Conservation (phyloP, 805 yeast genomes). For the Candida oleophila region DNA sequence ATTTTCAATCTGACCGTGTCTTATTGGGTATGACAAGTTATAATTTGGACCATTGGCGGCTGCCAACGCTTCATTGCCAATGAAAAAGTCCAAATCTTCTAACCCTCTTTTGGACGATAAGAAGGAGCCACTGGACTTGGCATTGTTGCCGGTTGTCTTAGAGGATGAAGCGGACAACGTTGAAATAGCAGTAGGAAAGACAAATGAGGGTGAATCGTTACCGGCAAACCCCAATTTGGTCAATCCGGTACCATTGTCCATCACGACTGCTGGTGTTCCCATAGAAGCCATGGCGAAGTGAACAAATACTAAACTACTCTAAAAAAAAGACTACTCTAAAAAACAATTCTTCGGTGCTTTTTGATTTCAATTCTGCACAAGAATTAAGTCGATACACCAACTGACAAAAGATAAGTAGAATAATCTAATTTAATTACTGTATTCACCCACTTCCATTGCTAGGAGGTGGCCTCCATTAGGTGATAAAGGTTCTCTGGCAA, state of each 20-base stretch:
- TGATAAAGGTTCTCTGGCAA: too few species aligned
- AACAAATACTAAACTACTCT: not conserved
- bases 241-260: conserved; percentile 98
- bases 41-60: conserved; percentile 92
- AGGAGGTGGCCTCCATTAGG: too few species aligned
- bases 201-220: conserved; percentile 95
- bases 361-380: too few species aligned
- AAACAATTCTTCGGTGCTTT: too few species aligned
- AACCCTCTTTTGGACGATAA: conserved; percentile 78
- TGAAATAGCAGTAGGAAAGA: conserved; percentile 95
- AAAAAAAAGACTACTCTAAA: too few species aligned
- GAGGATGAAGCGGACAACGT: conserved; percentile 55
- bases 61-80: conserved; percentile 91
- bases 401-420: too few species aligned
- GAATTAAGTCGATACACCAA: too few species aligned
- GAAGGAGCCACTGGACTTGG: conserved; percentile 41
- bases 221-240: conserved; percentile 99
- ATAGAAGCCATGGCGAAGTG: conserved; percentile 50
- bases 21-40: conserved; percentile 85
- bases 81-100: conserved; percentile 89
- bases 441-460: too few species aligned
- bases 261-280: conserved; percentile 90
- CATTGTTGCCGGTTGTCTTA: conserved; percentile 31
- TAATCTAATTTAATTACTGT: too few species aligned
- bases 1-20: conserved; percentile 97